Conservation (phyloP, 768 basidiomycete genomes). For the Rhizopogon salebrosus region DNA sequence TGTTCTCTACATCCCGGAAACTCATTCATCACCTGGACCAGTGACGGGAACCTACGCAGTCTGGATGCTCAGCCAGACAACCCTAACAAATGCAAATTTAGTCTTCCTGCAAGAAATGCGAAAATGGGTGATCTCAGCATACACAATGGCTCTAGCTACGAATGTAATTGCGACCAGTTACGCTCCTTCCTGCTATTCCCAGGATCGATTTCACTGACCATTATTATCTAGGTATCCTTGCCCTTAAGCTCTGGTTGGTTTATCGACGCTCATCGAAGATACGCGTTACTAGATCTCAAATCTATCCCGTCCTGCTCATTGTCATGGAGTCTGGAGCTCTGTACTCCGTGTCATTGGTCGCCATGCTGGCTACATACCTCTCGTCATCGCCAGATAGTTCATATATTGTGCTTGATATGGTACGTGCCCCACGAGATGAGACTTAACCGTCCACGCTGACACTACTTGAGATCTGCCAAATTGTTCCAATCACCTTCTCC, state of each 20-base stretch:
- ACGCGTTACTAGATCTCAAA: background rate
- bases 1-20: background rate
- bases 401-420: slow-evolving; percentile 2
- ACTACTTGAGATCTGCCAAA: slow-evolving; percentile 2
- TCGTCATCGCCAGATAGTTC: background rate
- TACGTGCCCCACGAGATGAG: background rate
- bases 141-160: slow-evolving; percentile 5
- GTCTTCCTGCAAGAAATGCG: slow-evolving; percentile 6
- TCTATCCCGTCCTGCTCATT: background rate
- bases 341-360: background rate
- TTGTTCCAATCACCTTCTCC: slow-evolving; percentile 1
- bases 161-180: slow-evolving; percentile 8
- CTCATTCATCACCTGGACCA: background rate
- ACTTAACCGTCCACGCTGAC: background rate
- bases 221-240: background rate
- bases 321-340: slow-evolving; percentile 1
- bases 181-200: background rate
- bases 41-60: slow-evolving; percentile 2
- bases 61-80: background rate
- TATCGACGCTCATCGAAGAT: background rate
- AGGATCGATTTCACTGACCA: background rate
- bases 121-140: slow-evolving; percentile 10
- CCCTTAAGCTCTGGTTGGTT: background rate
- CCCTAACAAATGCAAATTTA: background rate
- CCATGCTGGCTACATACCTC: background rate